Evolutionary conservation across 257 asterid genomes (phyloP).

Genomic region (Fraxinus pennsylvanica): DNA sequence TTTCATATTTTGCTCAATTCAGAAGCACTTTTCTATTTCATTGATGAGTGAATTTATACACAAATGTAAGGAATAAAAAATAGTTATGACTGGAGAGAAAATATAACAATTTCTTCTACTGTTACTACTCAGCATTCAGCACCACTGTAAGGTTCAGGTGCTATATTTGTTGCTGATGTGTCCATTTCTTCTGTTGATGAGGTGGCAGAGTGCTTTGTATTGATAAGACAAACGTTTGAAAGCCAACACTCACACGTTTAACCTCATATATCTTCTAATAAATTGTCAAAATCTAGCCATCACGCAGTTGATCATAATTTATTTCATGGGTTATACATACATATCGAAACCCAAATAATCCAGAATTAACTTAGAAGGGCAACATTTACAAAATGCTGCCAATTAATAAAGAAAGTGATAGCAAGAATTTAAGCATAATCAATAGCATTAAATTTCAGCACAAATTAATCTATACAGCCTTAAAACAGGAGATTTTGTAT

Average conservation of each 20-base stretch:
- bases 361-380: constrained; percentile 6
- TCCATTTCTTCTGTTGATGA: too few species aligned
- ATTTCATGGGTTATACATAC: constrained; percentile 21
- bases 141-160: too few species aligned
- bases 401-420: constrained; percentile 20
- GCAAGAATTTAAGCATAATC: constrained; percentile 14
- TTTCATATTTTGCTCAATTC: too few species aligned
- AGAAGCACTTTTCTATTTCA: too few species aligned
- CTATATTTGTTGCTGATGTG: too few species aligned
- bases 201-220: too few species aligned
- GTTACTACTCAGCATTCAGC: too few species aligned
- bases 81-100: too few species aligned
- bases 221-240: not conserved
- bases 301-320: constrained; percentile 16
- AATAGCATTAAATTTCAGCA: constrained; percentile 19
- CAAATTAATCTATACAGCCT: constrained; percentile 10
- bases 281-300: constrained; percentile 5
- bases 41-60: too few species aligned
- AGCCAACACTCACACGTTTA: not conserved
- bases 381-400: constrained; percentile 8
- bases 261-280: not conserved
- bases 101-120: too few species aligned
- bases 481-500: constrained; percentile 17
- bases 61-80: too few species aligned
- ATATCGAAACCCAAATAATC: constrained; percentile 5